Base-by-base conservation (phyloP, 2,329 filamentous ascomycete genomes). In the Microsporum ferrugineum region DNA sequence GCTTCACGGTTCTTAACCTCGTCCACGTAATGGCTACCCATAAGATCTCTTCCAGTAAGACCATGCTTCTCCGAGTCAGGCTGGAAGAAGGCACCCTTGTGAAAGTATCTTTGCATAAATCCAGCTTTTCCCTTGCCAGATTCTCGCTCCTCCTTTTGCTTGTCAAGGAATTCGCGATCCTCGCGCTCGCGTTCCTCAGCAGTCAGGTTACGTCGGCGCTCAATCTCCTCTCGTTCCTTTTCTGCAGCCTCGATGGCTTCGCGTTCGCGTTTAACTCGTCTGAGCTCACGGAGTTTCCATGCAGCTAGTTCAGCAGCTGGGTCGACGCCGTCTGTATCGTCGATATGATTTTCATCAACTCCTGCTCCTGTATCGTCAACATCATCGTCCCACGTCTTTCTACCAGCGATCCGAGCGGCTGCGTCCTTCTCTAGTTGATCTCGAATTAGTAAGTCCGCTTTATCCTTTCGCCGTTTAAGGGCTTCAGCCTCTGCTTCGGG, bases 51-150 rank as follows among this genome's bases (percentile, higher is more conserved):
- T 70, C 86, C 82, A 65, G 88, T 85, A 53, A 96, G 78, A 0
- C 89, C 89, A 64, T 88, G 84, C 14, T 84, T 84, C 67, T 86
- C 84, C 58, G 86, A 81, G 68, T 95, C 88, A 59, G 91, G 89
- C 66, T 88, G 88, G 78, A 89, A 97, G 78, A 97, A 99, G 14
- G 94, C 94, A 57, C 94, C 94, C 76, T 91, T 92, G 80, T 99
- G 94, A 75, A 89, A 91, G 77, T 97, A 99, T 71, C 91, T 91
- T 71, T 96, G 91, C 88, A 97, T 89, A 73, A 85, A 96, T 1
- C 83, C 83, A 80, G 94, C 89, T 75, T 92, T 88, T 59, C 90
- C 90, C 63, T 87, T 86, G 58, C 79, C 75, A 63, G 88, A 85
- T 68, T 89, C 88, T 29, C 79, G 78, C 65, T 95, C 91, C 64